These are phyloP conservation scores for Xylaria sp. DNA, from an alignment of 2,329 filamentous ascomycete species.

Conservation along the genomic window DNA sequence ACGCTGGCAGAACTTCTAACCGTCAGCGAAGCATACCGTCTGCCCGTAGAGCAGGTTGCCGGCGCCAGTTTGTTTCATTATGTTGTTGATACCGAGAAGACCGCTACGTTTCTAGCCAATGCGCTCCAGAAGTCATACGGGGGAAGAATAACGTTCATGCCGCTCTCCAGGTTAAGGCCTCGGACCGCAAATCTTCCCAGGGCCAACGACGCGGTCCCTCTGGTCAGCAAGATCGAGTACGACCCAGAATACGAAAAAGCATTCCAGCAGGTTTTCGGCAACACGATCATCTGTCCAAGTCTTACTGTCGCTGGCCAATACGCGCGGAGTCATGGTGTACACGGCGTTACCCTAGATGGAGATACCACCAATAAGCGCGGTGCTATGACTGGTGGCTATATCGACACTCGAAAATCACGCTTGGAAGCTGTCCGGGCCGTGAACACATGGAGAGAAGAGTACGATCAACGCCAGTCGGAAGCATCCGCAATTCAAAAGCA, in stretches of 20 bases:
- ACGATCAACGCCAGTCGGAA: conserved; percentile 67
- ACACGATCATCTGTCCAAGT: conserved; percentile 91
- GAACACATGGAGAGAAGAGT: conserved; percentile 73
- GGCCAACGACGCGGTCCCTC: conserved; percentile 82
- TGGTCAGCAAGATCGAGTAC: conserved; percentile 83
- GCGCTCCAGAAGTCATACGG: conserved; percentile 77
- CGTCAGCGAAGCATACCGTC: conserved; percentile 80
- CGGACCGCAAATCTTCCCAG: conserved; percentile 77
- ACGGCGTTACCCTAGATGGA: conserved; percentile 91
- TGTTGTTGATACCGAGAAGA: conserved; percentile 88
- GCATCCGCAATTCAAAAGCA: conserved; percentile 68
- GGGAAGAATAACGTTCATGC: conserved; percentile 93
- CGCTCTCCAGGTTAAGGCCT: conserved; percentile 77
- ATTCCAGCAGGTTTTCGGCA: conserved; percentile 93
- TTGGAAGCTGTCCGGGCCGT: conserved; percentile 81
- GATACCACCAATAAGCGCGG: conserved; percentile 95
- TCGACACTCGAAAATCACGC: conserved; percentile 83
- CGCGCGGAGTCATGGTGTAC: conserved; percentile 86
- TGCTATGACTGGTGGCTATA: conserved; percentile 91
- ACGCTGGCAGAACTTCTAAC: conserved; percentile 92
- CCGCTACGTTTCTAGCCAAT: conserved; percentile 79
- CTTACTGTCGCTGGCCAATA: conserved; percentile 87
- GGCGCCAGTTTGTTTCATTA: conserved; percentile 95
- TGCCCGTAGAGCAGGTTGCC: conserved; percentile 90
- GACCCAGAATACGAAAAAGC: conserved; percentile 78